These are phyloP conservation scores for Amanita rubescens DNA, from an alignment of 768 basidiomycete species.

Conservation along the genomic window DNA sequence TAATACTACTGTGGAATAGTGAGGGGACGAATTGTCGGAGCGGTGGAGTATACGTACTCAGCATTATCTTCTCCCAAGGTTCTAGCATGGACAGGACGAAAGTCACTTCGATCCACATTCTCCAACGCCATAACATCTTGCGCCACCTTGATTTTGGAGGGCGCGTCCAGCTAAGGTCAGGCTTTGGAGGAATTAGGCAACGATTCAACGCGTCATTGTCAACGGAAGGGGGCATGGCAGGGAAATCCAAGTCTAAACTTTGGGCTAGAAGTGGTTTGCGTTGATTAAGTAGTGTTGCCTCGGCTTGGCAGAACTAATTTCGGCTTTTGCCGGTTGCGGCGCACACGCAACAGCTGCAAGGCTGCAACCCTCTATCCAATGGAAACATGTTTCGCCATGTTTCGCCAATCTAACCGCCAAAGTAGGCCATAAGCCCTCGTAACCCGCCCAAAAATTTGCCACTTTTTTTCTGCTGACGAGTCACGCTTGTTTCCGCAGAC, in stretches of 20 bases:
- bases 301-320: no score
- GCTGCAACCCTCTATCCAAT: no score
- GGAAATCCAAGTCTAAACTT: background rate
- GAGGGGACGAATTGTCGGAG: background rate
- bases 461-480: no score
- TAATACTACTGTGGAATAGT: conserved; percentile 28
- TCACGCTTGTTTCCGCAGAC: no score
- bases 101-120: conserved; percentile 51
- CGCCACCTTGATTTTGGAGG: conserved; percentile 17
- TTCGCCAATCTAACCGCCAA: no score
- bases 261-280: background rate
- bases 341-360: no score
- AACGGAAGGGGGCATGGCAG: background rate
- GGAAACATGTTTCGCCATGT: no score
- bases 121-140: conserved; percentile 39
- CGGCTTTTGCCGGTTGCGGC: no score
- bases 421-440: no score
- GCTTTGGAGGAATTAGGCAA: conserved; percentile 7
- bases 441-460: no score
- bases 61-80: conserved; percentile 60
- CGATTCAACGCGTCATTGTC: background rate
- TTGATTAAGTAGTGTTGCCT: no score
- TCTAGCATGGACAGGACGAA: conserved; percentile 56
- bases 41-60: conserved; percentile 29
- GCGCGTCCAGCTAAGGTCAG: conserved; percentile 13